Percentiles rank a stretch among this genome's conserved stretches.
Evolutionary conservation across 2,329 filamentous ascomycete species (phyloP).

Genomic region (Coleophoma crateriformis): DNA sequence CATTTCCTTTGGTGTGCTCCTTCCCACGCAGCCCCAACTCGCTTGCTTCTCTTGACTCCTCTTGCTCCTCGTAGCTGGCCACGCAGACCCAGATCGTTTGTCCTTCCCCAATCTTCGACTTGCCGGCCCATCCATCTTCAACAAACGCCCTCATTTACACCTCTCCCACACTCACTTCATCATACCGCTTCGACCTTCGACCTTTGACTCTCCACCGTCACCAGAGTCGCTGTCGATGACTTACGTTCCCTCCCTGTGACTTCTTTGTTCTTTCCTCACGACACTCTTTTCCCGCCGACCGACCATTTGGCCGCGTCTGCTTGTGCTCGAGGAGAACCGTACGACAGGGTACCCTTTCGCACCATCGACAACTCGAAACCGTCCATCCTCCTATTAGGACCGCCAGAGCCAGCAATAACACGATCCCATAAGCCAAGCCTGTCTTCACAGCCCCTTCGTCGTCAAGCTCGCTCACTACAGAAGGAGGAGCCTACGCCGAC

Average conservation of each 20-base stretch:
- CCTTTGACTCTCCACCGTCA: neutral
- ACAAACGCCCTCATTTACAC: neutral
- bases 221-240: constrained; percentile 8
- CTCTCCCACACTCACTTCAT: no score
- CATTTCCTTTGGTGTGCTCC: no score
- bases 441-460: neutral
- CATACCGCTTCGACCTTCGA: no score
- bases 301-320: neutral
- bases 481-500: no score
- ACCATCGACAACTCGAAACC: constrained; percentile 10
- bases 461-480: neutral
- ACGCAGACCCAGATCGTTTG: neutral
- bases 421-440: neutral
- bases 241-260: constrained; percentile 10
- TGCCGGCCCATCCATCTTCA: neutral
- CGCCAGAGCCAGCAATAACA: constrained; percentile 2
- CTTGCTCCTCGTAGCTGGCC: no score
- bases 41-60: no score
- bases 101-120: neutral
- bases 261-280: neutral
- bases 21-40: no score
- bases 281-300: constrained; percentile 3
- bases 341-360: constrained; percentile 8
- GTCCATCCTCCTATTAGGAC: neutral
- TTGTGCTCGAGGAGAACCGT: neutral